Evolutionary conservation across 768 basidiomycete species (phyloP).

Genomic region (Pleurotus cornucopiae): DNA sequence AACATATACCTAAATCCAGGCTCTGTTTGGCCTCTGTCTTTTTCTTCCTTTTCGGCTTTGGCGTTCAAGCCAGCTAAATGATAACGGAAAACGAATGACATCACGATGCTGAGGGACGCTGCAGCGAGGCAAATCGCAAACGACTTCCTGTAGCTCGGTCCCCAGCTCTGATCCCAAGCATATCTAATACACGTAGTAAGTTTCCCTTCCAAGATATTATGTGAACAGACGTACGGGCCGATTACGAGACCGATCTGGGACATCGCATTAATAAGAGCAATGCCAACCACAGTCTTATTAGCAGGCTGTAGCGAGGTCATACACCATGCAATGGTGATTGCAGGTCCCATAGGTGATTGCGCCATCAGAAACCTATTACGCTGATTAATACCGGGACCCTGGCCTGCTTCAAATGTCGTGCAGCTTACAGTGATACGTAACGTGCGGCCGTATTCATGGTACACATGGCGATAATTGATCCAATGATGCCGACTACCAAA

Average conservation of each 20-base stretch:
- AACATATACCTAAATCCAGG: conserved; percentile 2
- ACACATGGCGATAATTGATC: conserved; percentile 3
- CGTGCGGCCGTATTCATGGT: conserved; percentile 7
- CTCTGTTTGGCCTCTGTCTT: conserved; percentile 2
- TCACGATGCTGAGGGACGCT: conserved; percentile 43
- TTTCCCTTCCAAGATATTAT: not conserved
- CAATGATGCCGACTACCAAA: not conserved
- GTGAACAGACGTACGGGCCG: conserved; percentile 4
- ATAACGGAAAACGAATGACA: conserved; percentile 46
- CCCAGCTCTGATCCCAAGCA: conserved; percentile 6
- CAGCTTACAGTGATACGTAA: conserved; percentile 2
- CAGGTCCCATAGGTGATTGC: not conserved
- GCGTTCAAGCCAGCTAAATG: conserved; percentile 36
- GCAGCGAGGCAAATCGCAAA: conserved; percentile 72
- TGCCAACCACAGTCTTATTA: not conserved
- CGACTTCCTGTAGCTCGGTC: conserved; percentile 26
- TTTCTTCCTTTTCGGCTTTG: conserved; percentile 6
- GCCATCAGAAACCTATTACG: conserved; percentile 5
- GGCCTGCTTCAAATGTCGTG: not conserved
- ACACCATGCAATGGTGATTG: not conserved
- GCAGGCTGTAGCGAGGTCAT: conserved; percentile 27
- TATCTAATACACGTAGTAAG: not conserved
- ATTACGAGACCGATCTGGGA: conserved; percentile 3
- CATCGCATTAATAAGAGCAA: conserved; percentile 6
- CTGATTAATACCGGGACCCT: not conserved